Evolutionary conservation across 768 basidiomycete genomes (phyloP).

Genomic region (Podaxis pistillaris): DNA sequence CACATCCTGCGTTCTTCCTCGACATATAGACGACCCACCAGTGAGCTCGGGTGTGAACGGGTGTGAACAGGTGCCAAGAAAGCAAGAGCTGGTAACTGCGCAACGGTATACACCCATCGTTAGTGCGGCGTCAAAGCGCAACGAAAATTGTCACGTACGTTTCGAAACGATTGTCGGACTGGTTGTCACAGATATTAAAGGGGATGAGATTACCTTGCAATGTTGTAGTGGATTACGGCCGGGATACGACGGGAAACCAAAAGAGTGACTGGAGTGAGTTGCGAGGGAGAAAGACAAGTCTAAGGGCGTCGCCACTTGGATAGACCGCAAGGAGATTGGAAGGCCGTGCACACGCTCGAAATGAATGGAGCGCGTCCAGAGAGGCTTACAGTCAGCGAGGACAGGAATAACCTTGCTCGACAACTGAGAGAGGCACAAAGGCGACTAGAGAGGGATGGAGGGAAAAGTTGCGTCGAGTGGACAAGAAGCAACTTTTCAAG

Average conservation of each 20-base stretch:
- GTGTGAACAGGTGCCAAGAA: constrained; percentile 13
- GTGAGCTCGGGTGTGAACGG: constrained; percentile 8
- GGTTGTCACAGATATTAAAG: constrained; percentile 20
- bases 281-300: constrained; percentile 27
- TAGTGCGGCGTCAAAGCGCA: not conserved
- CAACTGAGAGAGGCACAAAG: constrained; percentile 30
- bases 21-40: constrained; percentile 18
- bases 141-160: constrained; percentile 11
- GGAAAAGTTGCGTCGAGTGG: constrained; percentile 43
- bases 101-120: constrained; percentile 8
- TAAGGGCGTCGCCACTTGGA: constrained; percentile 36
- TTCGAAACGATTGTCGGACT: constrained; percentile 23
- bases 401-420: constrained; percentile 32
- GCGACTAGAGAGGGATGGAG: constrained; percentile 31
- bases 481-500: constrained; percentile 52
- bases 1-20: not conserved
- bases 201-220: constrained; percentile 30
- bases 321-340: constrained; percentile 23
- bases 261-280: constrained; percentile 51
- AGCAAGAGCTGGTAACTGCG: not conserved
- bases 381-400: constrained; percentile 29
- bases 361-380: constrained; percentile 48
- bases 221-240: constrained; percentile 23
- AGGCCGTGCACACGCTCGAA: constrained; percentile 44
- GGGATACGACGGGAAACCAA: constrained; percentile 29